Evolutionary conservation across 2,329 filamentous ascomycete species (phyloP).

Genomic region (Mariannaea elegans): DNA sequence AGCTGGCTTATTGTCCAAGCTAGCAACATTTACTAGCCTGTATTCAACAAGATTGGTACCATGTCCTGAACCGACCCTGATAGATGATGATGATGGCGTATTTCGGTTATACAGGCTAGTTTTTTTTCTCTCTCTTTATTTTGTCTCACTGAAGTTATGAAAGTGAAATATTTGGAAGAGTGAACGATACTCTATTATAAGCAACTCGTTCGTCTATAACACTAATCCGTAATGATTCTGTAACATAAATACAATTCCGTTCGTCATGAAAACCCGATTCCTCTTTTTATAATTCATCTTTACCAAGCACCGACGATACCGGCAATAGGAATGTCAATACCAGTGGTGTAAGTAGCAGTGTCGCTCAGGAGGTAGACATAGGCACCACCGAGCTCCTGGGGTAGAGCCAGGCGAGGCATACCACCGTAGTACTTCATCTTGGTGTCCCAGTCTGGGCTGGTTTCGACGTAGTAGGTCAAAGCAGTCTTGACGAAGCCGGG

Average conservation of each 20-base stretch:
- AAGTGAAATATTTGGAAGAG: no score
- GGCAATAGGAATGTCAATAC: slow-evolving; percentile 55
- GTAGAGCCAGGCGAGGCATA: slow-evolving; percentile 62
- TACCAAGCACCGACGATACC: slow-evolving; percentile 36
- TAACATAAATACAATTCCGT: slow-evolving; percentile 14
- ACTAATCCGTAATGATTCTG: no score
- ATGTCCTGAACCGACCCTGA: no score
- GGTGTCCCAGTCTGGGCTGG: slow-evolving; percentile 62
- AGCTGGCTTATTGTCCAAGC: no score
- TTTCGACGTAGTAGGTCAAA: slow-evolving; percentile 60
- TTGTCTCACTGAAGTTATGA: no score
- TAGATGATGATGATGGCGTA: no score
- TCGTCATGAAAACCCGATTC: slow-evolving; percentile 7
- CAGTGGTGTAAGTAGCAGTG: slow-evolving; percentile 59
- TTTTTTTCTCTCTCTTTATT: no score
- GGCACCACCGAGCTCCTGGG: slow-evolving; percentile 63
- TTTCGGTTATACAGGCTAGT: no score
- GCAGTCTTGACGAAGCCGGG: slow-evolving; percentile 47
- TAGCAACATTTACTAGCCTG: no score
- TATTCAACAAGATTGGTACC: no score
- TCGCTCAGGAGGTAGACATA: slow-evolving; percentile 67
- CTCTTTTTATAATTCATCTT: slow-evolving; percentile 4
- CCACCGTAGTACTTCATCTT: slow-evolving; percentile 68
- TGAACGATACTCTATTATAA: no score
- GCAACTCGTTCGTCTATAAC: no score